phyloP scores from a whole-genome alignment of 345 rosid species.

The Salix purpurea region DNA sequence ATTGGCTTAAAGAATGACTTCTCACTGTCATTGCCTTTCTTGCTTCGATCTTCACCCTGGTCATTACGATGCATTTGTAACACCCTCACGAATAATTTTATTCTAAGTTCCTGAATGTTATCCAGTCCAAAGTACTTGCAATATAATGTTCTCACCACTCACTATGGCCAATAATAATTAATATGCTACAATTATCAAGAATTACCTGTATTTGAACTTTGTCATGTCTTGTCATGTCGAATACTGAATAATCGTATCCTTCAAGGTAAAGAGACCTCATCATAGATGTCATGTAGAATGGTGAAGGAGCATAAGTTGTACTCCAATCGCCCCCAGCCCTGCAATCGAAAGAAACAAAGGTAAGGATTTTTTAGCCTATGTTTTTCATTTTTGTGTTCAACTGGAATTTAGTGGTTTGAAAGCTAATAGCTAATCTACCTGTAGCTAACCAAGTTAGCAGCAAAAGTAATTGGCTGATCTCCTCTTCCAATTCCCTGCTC shows the following conservation, averaged over 20 bases:
- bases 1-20: not conserved
- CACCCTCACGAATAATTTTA: no score
- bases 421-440: slow-evolving; percentile 30
- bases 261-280: slow-evolving; percentile 71
- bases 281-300: slow-evolving; percentile 65
- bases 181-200: not conserved
- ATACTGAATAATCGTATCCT: slow-evolving; percentile 63
- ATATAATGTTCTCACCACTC: not conserved
- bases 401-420: not conserved
- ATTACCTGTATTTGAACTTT: slow-evolving; percentile 68
- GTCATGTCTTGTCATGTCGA: slow-evolving; percentile 54
- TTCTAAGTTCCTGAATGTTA: not conserved
- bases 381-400: not conserved
- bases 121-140: not conserved
- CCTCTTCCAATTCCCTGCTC: slow-evolving; percentile 85
- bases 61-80: no score
- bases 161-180: no score
- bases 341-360: slow-evolving; percentile 10
- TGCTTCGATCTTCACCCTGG: not conserved
- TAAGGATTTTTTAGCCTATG: no score
- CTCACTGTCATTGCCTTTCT: not conserved
- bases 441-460: slow-evolving; percentile 70
- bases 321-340: slow-evolving; percentile 77
- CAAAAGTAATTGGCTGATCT: slow-evolving; percentile 69
- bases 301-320: slow-evolving; percentile 80